Conservation (phyloP, 495 filamentous ascomycete species). For the Platismatia glauca region DNA sequence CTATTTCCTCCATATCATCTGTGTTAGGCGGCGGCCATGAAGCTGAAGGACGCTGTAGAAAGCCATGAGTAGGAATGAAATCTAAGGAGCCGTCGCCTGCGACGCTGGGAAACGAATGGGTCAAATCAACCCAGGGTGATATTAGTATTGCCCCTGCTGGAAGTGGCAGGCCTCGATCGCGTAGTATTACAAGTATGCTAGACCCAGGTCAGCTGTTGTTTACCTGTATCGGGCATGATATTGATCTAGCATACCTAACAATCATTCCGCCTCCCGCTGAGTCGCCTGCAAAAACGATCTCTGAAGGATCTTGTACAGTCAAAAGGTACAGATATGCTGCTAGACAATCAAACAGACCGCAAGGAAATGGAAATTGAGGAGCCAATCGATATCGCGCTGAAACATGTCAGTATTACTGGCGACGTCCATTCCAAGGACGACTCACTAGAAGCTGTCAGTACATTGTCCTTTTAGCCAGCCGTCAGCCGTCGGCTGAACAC, state of each 20-base stretch:
- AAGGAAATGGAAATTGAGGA: conserved; percentile 92
- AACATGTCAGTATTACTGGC: conserved; percentile 4
- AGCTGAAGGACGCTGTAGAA: conserved; percentile 70
- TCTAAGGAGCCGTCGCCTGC: conserved; percentile 62
- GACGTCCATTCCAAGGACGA: background rate
- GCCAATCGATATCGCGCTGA: conserved; percentile 72
- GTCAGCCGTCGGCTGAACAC: background rate
- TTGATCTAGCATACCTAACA: conserved; percentile 38
- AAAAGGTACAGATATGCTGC: conserved; percentile 79
- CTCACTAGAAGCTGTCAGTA: conserved; percentile 34
- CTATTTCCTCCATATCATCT: conserved; percentile 48
- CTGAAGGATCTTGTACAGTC: conserved; percentile 59
- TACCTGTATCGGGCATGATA: background rate
- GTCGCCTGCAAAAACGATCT: conserved; percentile 78
- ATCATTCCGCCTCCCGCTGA: conserved; percentile 88
- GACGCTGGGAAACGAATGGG: conserved; percentile 88
- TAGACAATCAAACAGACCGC: conserved; percentile 78
- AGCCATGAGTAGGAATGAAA: conserved; percentile 81
- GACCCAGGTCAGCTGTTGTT: conserved; percentile 20
- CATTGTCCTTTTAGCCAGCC: background rate
- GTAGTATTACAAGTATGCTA: conserved; percentile 66
- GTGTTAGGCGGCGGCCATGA: conserved; percentile 87
- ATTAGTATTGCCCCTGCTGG: conserved; percentile 87
- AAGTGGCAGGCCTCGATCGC: conserved; percentile 70
- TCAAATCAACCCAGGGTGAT: conserved; percentile 88